Percentiles rank a stretch among this genome's conserved stretches.
These are phyloP conservation scores for Colletotrichum euphorbiae DNA, from an alignment of 2,329 filamentous ascomycete species.

Conservation along the genomic window DNA sequence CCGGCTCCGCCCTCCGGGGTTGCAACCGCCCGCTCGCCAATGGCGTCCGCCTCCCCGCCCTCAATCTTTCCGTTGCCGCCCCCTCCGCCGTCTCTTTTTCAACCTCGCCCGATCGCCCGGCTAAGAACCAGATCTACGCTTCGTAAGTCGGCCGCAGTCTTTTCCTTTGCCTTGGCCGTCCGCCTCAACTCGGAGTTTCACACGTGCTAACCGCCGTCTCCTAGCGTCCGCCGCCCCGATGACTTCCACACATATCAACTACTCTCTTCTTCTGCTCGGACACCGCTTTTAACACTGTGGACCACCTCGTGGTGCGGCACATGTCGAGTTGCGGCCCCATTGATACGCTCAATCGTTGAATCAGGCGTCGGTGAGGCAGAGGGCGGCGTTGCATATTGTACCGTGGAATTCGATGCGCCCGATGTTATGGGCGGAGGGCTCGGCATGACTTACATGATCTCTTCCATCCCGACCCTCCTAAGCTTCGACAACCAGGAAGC, in stretches of 20 bases:
- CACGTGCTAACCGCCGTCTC: constrained; percentile 9
- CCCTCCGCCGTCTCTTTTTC: constrained; percentile 28
- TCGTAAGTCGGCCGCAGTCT: constrained; percentile 45
- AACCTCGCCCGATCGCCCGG: constrained; percentile 35
- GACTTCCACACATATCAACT: constrained; percentile 67
- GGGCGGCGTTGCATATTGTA: constrained; percentile 66
- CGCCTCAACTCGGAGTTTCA: background rate
- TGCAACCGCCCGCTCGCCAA: constrained; percentile 19
- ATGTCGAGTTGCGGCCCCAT: constrained; percentile 62
- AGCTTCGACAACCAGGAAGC: constrained; percentile 68
- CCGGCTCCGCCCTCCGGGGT: constrained; percentile 30
- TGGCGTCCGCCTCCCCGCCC: constrained; percentile 1
- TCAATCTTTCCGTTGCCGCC: constrained; percentile 18
- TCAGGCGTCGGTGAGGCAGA: constrained; percentile 65
- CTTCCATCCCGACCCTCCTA: constrained; percentile 67
- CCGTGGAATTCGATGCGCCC: constrained; percentile 68
- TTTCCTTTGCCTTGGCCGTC: background rate
- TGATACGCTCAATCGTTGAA: constrained; percentile 61
- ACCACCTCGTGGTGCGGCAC: constrained; percentile 69
- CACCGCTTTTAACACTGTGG: constrained; percentile 71
- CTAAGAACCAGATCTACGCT: constrained; percentile 51
- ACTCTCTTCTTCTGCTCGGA: constrained; percentile 64
- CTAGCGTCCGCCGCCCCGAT: constrained; percentile 65
- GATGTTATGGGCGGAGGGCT: constrained; percentile 64
- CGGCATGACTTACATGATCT: constrained; percentile 69